phyloP scores from a whole-genome alignment of 805 yeast species.

The Cyberlindnera americana region DNA sequence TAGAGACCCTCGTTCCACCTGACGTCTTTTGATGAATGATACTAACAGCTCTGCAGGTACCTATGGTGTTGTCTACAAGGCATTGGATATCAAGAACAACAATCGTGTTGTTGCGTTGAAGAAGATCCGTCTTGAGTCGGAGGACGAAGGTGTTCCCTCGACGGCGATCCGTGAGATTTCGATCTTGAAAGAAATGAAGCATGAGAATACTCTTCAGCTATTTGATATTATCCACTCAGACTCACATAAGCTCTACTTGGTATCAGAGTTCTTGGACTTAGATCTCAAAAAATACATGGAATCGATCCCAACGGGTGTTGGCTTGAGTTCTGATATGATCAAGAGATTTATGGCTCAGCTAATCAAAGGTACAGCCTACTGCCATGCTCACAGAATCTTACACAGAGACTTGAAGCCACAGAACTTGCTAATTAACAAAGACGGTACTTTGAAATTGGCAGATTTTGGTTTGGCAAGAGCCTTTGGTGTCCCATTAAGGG shows the following conservation, averaged over 20 bases:
- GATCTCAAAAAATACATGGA: slow-evolving; percentile 98
- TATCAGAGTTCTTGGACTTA: slow-evolving; percentile 88
- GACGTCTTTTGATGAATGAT: no score
- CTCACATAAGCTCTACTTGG: slow-evolving; percentile 85
- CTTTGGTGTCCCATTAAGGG: slow-evolving; percentile 94
- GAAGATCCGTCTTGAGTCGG: slow-evolving; percentile 92
- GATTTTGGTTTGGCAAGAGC: slow-evolving; percentile 97
- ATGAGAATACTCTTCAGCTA: slow-evolving; percentile 86
- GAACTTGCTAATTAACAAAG: slow-evolving; percentile 88
- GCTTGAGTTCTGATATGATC: slow-evolving; percentile 84
- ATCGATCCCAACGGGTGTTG: slow-evolving; percentile 84
- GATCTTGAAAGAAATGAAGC: slow-evolving; percentile 85
- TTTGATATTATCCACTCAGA: slow-evolving; percentile 95
- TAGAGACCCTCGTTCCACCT: no score
- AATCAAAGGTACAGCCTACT: slow-evolving; percentile 87
- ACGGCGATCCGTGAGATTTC: slow-evolving; percentile 97
- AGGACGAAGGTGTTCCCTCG: slow-evolving; percentile 97
- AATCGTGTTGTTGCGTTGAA: slow-evolving; percentile 92
- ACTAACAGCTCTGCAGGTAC: slow-evolving; percentile 46
- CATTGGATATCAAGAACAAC: slow-evolving; percentile 81
- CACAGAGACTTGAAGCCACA: slow-evolving; percentile 98
- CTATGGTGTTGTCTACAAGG: slow-evolving; percentile 97
- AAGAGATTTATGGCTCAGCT: slow-evolving; percentile 91
- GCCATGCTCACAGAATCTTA: slow-evolving; percentile 90
- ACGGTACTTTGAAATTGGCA: slow-evolving; percentile 86